Evolutionary conservation across 2,329 filamentous ascomycete genomes (phyloP), one percentile per base, ranked within the genome.

Genomic region (Alternaria ventricosa): DNA sequence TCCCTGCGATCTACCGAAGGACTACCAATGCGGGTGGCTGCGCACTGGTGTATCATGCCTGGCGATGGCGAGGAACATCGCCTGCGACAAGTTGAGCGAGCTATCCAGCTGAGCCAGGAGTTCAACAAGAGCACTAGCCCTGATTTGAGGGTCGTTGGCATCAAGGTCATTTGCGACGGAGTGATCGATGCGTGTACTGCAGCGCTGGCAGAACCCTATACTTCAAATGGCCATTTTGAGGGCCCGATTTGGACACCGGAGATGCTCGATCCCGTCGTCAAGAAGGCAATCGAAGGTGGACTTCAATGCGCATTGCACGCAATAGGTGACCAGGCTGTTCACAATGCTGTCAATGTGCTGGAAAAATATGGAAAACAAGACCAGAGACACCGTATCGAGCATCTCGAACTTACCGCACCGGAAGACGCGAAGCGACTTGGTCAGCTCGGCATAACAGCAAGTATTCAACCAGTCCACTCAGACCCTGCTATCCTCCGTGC

Each of bases 401-500:
- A 91, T 71, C 79, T 91, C 4, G 89, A 91, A 73, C 82, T 91
- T 28, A 82, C 88, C 0, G 83, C 83, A 0, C 81, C 82, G 0
- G 80, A 82, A 60, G 89, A 90, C 68, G 88, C 87, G 1, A 79
- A 72, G 3, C 80, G 88, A 1, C 82, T 91, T 0, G 88, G 87
- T 6, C 71, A 79, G 23, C 78, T 89, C 5, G 87, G 88, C 53
- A 89, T 91, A 77, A 97, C 93, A 60, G 94, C 97, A 63, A 92
- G 92, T 60, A 97, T 97, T 68, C 93, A 97, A 83, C 96, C 94
- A 22, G 97, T 96, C 82, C 97, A 94, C 79, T 92, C 94, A 69
- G 94, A 97, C 75, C 89, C 89, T 0, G 86, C 87, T 0, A 88
- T 90, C 59, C 78, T 90, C 4, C 81, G 84, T 27, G 88, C 87